A percentile compares a stretch with the other conserved stretches of the same genome.
phyloP scores from a whole-genome alignment of 2,329 filamentous ascomycete genomes.

The Orbilia blumenaviensis region DNA sequence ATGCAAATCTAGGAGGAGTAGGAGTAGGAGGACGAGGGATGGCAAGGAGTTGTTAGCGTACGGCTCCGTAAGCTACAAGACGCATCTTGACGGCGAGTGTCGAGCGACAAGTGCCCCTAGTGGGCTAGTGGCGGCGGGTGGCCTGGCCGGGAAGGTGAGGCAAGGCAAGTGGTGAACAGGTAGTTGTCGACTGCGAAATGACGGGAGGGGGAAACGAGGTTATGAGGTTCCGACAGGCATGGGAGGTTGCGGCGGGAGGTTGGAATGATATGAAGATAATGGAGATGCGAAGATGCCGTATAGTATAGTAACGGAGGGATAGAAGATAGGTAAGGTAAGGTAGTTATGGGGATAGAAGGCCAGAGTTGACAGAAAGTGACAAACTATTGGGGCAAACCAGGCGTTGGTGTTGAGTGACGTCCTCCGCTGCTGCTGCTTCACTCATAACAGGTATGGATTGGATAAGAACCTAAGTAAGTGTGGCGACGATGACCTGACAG shows the following conservation, averaged over 20 bases:
- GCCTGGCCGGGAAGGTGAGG: not conserved
- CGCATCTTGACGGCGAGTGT: constrained; percentile 54
- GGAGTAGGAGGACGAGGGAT: too few species aligned
- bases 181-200: not conserved
- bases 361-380: constrained; percentile 27
- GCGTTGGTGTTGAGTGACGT: constrained; percentile 46
- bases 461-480: not conserved
- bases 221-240: not conserved
- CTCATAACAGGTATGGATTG: too few species aligned
- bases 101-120: constrained; percentile 13
- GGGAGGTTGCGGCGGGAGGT: not conserved
- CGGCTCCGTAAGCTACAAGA: constrained; percentile 57
- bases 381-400: constrained; percentile 5
- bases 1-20: not conserved
- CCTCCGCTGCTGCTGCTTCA: too few species aligned
- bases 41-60: too few species aligned
- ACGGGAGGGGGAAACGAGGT: not conserved
- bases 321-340: too few species aligned
- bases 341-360: constrained; percentile 15
- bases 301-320: not conserved
- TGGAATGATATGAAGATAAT: not conserved
- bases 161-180: not conserved
- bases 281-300: not conserved
- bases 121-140: constrained; percentile 11
- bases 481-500: constrained; percentile 47